phyloP scores from a whole-genome alignment of 2,329 filamentous ascomycete species.

The Penicillium hordei region DNA sequence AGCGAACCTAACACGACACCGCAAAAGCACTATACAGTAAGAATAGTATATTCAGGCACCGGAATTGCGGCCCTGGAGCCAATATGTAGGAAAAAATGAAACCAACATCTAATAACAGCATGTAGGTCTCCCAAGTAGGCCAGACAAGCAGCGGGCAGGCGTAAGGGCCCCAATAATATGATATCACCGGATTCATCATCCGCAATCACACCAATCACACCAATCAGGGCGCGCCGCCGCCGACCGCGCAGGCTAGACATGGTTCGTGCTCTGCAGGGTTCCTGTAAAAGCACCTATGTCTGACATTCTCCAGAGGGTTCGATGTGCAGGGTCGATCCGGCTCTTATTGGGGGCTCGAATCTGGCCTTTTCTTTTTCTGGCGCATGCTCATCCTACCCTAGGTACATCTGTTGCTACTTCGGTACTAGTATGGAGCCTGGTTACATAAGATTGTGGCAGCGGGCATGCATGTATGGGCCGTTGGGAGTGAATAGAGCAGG shows the following conservation, averaged over 20 bases:
- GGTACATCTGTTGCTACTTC: not conserved
- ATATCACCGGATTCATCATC: slow-evolving; percentile 8
- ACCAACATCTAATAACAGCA: slow-evolving; percentile 4
- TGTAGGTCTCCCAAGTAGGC: not conserved
- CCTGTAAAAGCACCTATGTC: slow-evolving; percentile 9
- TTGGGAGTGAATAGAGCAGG: not conserved
- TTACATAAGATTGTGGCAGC: slow-evolving; percentile 5
- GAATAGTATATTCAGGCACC: not conserved
- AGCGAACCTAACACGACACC: not conserved
- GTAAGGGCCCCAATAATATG: slow-evolving; percentile 13
- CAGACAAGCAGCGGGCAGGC: not conserved
- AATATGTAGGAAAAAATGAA: slow-evolving; percentile 6
- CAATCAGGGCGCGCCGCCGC: not conserved
- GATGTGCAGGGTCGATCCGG: slow-evolving; percentile 7
- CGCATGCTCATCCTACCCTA: not conserved
- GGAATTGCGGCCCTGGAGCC: not conserved
- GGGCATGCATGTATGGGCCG: not conserved
- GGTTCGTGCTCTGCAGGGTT: slow-evolving; percentile 8
- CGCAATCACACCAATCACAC: not conserved
- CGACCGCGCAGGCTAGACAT: not conserved
- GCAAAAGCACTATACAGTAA: not conserved
- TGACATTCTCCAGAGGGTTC: slow-evolving; percentile 11
- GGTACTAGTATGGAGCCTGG: not conserved
- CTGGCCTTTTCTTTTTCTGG: not conserved
- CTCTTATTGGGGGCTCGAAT: not conserved